A percentile compares a stretch with the other conserved stretches of the same genome.
Conservation (phyloP, 1,139 yeast genomes). For the Geotrichum histeridarum region DNA sequence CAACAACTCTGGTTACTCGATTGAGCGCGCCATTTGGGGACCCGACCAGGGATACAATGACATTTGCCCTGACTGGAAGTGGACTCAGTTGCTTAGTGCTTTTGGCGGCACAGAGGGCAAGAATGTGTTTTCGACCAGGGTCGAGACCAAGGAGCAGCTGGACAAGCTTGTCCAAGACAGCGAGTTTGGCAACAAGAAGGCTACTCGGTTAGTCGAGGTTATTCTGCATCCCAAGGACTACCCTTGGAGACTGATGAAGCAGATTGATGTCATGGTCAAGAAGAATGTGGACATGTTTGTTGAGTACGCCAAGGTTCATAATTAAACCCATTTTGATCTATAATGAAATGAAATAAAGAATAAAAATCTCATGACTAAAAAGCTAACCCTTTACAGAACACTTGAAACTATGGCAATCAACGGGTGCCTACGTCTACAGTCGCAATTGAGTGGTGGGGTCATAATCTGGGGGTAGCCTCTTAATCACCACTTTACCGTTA, state of each 20-base stretch:
- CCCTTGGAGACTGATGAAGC: conserved; percentile 48
- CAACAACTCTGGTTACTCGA: conserved; percentile 82
- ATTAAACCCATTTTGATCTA: not conserved
- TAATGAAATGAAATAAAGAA: conserved; percentile 5
- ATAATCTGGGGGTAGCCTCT: conserved; percentile 27
- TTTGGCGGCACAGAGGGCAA: conserved; percentile 60
- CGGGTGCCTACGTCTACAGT: not conserved
- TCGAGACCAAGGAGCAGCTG: conserved; percentile 37
- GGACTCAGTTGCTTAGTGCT: conserved; percentile 58
- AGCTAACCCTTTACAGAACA: not conserved
- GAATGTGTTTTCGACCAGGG: conserved; percentile 36
- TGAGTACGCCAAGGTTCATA: conserved; percentile 25
- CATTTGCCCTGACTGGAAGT: conserved; percentile 71
- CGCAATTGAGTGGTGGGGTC: conserved; percentile 12
- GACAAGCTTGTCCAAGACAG: conserved; percentile 40
- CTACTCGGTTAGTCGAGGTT: conserved; percentile 51
- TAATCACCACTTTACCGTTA: conserved; percentile 21
- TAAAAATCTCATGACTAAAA: not conserved
- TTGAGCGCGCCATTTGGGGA: conserved; percentile 79
- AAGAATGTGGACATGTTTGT: conserved; percentile 26
- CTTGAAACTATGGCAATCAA: not conserved
- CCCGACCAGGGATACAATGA: conserved; percentile 73
- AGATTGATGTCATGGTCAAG: conserved; percentile 30
- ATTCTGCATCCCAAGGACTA: conserved; percentile 55
- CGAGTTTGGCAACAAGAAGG: conserved; percentile 30